phyloP scores from a whole-genome alignment of 1,284 basidiomycete species.

The Trichosporon ovoides region DNA sequence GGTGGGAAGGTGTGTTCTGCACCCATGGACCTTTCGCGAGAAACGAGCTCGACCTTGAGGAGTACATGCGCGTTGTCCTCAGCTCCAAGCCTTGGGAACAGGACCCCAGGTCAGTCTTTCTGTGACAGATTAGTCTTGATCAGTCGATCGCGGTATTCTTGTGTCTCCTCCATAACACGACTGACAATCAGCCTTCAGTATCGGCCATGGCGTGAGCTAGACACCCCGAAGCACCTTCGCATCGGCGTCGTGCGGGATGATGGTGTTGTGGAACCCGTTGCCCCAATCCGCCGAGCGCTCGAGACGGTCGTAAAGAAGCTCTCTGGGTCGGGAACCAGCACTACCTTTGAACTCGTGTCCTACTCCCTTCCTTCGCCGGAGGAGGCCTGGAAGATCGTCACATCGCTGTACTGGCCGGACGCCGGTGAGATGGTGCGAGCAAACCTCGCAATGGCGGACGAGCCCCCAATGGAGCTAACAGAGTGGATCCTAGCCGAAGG shows the following conservation, averaged over 20 bases:
- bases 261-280: conserved; percentile 43
- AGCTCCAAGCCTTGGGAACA: conserved; percentile 35
- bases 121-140: conserved; percentile 18
- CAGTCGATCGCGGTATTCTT: too few species aligned
- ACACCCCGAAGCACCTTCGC: conserved; percentile 18
- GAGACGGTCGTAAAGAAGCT: conserved; percentile 32
- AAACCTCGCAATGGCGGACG: conserved; percentile 24
- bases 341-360: conserved; percentile 31
- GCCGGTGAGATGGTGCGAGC: conserved; percentile 30
- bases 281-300: conserved; percentile 45
- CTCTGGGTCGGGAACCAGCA: conserved; percentile 4
- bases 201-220: neutral
- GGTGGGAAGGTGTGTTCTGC: conserved; percentile 35
- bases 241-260: conserved; percentile 49
- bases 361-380: conserved; percentile 19
- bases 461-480: conserved; percentile 37
- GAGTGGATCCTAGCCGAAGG: conserved; percentile 31
- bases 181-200: conserved; percentile 16
- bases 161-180: too few species aligned
- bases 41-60: conserved; percentile 37
- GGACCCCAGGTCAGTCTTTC: conserved; percentile 30
- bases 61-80: conserved; percentile 39
- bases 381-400: conserved; percentile 33
- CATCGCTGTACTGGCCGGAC: conserved; percentile 40
- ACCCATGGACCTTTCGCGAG: conserved; percentile 41